These are phyloP conservation scores for Trapa incisa DNA, from an alignment of 345 rosid genomes.

Conservation along the genomic window DNA sequence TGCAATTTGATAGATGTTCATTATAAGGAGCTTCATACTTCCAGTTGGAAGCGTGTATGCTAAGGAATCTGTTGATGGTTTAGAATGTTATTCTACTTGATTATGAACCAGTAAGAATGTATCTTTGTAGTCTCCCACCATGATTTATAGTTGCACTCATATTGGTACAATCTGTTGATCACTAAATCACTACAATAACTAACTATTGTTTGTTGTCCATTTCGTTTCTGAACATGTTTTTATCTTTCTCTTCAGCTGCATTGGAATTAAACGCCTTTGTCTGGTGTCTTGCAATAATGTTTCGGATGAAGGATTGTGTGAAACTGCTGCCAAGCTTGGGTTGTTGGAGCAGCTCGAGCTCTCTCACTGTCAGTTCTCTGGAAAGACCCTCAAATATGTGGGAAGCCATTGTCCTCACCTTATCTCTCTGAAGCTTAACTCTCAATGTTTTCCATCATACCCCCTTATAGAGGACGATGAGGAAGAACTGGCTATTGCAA, in stretches of 20 bases:
- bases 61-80: too few relatives aligned
- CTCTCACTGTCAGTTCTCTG: conserved; percentile 21
- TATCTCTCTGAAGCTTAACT: conserved; percentile 29
- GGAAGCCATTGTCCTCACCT: conserved; percentile 34
- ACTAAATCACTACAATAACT: background rate
- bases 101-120: background rate
- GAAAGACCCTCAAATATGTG: conserved; percentile 15
- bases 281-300: conserved; percentile 21
- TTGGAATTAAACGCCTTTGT: conserved; percentile 30
- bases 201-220: background rate
- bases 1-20: too few relatives aligned
- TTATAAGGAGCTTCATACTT: too few relatives aligned
- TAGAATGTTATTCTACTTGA: background rate
- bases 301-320: conserved; percentile 27
- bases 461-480: conserved; percentile 23
- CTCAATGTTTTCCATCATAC: conserved; percentile 6
- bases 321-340: conserved; percentile 31
- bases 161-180: background rate
- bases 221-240: background rate
- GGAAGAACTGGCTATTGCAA: conserved; percentile 54
- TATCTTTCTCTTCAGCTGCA: conserved; percentile 26
- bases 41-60: too few relatives aligned
- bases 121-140: background rate
- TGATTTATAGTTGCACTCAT: background rate
- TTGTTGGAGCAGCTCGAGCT: conserved; percentile 51